Percentiles rank a stretch among this genome's conserved stretches.
Conservation (phyloP, 192 early-diverging fungal genomes). For the Gonapodya prolifera region DNA sequence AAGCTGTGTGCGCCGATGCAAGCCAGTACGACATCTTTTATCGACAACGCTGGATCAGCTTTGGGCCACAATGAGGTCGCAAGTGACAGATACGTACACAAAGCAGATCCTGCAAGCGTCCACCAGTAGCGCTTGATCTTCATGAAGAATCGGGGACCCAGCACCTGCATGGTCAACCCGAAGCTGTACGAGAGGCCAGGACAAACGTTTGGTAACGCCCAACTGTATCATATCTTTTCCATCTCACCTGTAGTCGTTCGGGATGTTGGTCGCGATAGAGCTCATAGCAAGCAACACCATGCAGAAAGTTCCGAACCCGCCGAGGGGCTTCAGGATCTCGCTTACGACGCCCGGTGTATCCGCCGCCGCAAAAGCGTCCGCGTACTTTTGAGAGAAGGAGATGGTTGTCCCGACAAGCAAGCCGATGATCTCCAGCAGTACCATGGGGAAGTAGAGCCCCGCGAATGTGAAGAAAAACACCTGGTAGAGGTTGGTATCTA, state of each 20-base stretch:
- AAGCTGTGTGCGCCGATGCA: constrained; percentile 13
- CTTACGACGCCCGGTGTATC: background rate
- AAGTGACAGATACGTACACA: constrained; percentile 6
- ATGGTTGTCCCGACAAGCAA: background rate
- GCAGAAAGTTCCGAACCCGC: constrained; percentile 20
- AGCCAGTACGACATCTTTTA: constrained; percentile 12
- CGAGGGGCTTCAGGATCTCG: background rate
- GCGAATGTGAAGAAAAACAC: background rate
- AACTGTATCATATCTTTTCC: background rate
- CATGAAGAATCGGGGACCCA: constrained; percentile 9
- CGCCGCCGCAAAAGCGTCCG: background rate
- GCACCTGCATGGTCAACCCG: constrained; percentile 19
- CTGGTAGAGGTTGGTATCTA: background rate
- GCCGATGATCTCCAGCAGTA: background rate
- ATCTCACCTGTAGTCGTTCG: constrained; percentile 17
- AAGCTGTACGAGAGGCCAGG: constrained; percentile 11
- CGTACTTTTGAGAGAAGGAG: background rate
- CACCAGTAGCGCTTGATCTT: constrained; percentile 13
- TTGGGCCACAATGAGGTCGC: too few relatives aligned
- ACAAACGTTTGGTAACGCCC: background rate
- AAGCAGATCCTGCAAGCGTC: constrained; percentile 15
- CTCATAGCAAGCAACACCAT: constrained; percentile 18
- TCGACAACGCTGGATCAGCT: too few relatives aligned
- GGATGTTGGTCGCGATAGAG: constrained; percentile 19
- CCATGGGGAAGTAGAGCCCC: constrained; percentile 2